Evolutionary conservation across 257 asterid genomes (phyloP).

Genomic region (Echium plantagineum): DNA sequence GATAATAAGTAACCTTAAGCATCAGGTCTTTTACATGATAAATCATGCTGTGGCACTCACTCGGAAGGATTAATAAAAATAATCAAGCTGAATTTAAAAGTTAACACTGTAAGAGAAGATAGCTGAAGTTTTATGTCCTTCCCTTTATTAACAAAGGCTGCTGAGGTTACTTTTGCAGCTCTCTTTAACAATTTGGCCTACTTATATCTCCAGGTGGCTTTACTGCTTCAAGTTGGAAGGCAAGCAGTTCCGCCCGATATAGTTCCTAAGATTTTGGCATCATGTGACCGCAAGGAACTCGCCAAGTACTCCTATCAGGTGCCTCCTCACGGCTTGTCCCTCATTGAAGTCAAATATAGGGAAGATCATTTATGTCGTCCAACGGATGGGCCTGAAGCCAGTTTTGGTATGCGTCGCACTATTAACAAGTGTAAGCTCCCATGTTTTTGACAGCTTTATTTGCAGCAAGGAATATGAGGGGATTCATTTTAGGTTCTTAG

Average conservation of each 20-base stretch:
- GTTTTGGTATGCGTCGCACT: slow-evolving; percentile 52
- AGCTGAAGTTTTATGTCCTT: too few relatives aligned
- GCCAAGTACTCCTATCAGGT: slow-evolving; percentile 50
- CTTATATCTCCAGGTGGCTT: slow-evolving; percentile 45
- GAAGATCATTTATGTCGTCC: slow-evolving; percentile 63
- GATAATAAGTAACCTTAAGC: too few relatives aligned
- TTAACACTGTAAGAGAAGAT: too few relatives aligned
- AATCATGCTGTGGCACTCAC: too few relatives aligned
- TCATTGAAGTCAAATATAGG: slow-evolving; percentile 35
- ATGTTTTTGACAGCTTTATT: slow-evolving; percentile 16
- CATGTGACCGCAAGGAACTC: slow-evolving; percentile 70
- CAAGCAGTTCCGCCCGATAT: slow-evolving; percentile 67
- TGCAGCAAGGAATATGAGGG: background rate
- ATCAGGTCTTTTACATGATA: too few relatives aligned
- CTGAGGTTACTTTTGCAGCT: too few relatives aligned
- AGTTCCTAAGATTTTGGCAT: slow-evolving; percentile 49
- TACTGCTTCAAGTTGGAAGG: slow-evolving; percentile 82
- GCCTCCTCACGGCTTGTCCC: slow-evolving; percentile 81
- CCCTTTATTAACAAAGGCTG: too few relatives aligned
- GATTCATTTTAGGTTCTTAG: too few relatives aligned
- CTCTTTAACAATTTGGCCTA: background rate
- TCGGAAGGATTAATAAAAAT: too few relatives aligned
- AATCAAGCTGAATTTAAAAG: too few relatives aligned
- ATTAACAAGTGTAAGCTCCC: slow-evolving; percentile 60
- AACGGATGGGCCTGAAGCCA: slow-evolving; percentile 36